These are phyloP conservation scores for Crithidia brevicula DNA, from an alignment of 208 protist species.

Conservation along the genomic window DNA sequence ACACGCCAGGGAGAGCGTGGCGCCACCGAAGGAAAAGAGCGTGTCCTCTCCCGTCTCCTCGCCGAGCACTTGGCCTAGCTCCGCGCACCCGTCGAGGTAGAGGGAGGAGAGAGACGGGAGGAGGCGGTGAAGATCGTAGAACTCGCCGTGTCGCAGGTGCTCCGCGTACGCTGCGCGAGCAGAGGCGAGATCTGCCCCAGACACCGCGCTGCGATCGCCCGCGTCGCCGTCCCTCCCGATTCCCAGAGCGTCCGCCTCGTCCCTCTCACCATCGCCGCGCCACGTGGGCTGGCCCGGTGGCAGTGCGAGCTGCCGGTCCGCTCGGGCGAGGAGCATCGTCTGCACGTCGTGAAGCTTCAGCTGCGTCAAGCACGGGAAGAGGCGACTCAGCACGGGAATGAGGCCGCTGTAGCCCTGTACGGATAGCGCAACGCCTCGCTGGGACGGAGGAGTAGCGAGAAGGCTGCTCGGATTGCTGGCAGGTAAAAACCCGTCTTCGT, in stretches of 20 bases:
- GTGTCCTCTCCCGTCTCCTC: neutral
- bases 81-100: conserved; percentile 7
- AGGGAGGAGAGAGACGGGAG: neutral
- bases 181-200: neutral
- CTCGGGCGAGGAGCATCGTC: neutral
- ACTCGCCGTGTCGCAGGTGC: conserved; percentile 8
- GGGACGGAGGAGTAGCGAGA: neutral
- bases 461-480: no score
- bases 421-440: neutral
- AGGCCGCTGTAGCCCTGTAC: conserved; percentile 5
- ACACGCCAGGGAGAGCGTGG: neutral
- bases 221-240: neutral
- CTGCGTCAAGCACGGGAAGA: conserved; percentile 6
- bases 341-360: conserved; percentile 1
- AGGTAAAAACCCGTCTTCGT: no score
- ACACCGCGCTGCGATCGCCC: neutral
- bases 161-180: neutral
- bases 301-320: no score
- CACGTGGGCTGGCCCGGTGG: no score
- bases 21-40: conserved; percentile 3
- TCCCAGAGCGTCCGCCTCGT: neutral
- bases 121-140: neutral
- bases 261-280: neutral
- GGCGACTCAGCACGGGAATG: neutral
- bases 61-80: neutral